Percentiles rank a stretch among this genome's conserved stretches.
phyloP scores from a whole-genome alignment of 1,284 basidiomycete species.

The Pholiota adiposa region DNA sequence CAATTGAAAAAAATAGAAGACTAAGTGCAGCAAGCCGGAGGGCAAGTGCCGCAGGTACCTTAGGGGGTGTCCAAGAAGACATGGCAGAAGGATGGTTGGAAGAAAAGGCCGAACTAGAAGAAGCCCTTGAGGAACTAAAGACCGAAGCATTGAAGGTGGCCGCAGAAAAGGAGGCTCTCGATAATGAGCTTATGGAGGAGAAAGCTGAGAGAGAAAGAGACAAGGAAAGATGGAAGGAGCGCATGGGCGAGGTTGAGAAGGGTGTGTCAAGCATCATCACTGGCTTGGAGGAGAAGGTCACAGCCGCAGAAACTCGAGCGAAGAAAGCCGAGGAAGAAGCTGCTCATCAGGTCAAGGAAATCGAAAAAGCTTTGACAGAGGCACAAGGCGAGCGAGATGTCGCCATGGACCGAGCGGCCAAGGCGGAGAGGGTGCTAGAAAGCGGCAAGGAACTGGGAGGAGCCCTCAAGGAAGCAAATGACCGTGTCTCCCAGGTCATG shows the following conservation, averaged over 20 bases:
- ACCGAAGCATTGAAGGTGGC: constrained; percentile 45
- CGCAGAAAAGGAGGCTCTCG: constrained; percentile 42
- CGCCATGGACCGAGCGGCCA: constrained; percentile 58
- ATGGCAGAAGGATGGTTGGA: constrained; percentile 65
- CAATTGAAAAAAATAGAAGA: constrained; percentile 22
- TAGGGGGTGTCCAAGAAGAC: constrained; percentile 67
- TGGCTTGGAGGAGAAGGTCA: constrained; percentile 62
- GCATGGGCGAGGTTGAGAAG: constrained; percentile 70
- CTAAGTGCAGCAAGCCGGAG: constrained; percentile 40
- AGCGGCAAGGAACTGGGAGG: constrained; percentile 66
- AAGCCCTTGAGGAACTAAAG: constrained; percentile 53
- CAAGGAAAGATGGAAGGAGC: constrained; percentile 66
- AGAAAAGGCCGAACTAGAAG: constrained; percentile 62
- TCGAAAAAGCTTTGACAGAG: constrained; percentile 47
- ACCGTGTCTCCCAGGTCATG: constrained; percentile 54
- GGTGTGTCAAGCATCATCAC: constrained; percentile 68
- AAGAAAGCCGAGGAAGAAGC: constrained; percentile 44
- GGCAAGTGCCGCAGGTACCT: constrained; percentile 51
- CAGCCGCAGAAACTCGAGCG: constrained; percentile 51
- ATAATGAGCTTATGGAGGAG: constrained; percentile 53
- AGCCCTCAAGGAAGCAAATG: constrained; percentile 66
- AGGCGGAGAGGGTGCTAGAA: constrained; percentile 63
- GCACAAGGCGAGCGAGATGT: constrained; percentile 56
- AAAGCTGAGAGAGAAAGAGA: constrained; percentile 59
- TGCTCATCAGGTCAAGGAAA: constrained; percentile 45